These are phyloP conservation scores for Collybia sp. DNA, from an alignment of 768 basidiomycete genomes.

Conservation along the genomic window DNA sequence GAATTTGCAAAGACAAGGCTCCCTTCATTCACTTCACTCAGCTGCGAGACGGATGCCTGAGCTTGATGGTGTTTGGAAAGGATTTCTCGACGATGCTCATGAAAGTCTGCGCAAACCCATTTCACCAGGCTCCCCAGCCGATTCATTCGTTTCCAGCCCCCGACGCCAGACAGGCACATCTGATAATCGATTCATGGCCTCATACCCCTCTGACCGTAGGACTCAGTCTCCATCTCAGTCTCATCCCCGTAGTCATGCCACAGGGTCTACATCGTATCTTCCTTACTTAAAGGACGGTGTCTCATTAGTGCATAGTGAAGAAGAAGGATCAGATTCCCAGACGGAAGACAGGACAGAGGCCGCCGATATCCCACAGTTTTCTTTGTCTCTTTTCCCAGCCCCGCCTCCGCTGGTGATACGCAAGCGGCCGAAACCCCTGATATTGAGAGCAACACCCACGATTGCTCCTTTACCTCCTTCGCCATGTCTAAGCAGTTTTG, in stretches of 20 bases:
- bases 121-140: too few species aligned
- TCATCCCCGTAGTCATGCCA: slow-evolving; percentile 14
- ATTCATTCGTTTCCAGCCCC: too few species aligned
- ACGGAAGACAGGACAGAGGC: background rate
- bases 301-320: slow-evolving; percentile 8
- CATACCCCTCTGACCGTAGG: background rate
- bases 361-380: slow-evolving; percentile 1
- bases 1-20: too few species aligned
- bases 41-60: slow-evolving; percentile 1
- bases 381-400: slow-evolving; percentile 30
- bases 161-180: slow-evolving; percentile 2
- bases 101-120: slow-evolving; percentile 5
- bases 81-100: slow-evolving; percentile 19
- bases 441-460: slow-evolving; percentile 23
- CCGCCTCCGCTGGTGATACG: slow-evolving; percentile 33
- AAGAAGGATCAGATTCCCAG: slow-evolving; percentile 3
- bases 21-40: too few species aligned
- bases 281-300: slow-evolving; percentile 9
- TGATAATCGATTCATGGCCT: slow-evolving; percentile 13
- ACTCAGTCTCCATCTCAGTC: slow-evolving; percentile 7
- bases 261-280: slow-evolving; percentile 20
- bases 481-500: slow-evolving; percentile 12
- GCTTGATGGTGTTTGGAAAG: slow-evolving; percentile 23
- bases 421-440: slow-evolving; percentile 34
- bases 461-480: slow-evolving; percentile 27